Evolutionary conservation across 257 asterid genomes (phyloP).

Genomic region (Perilla frutescens): DNA sequence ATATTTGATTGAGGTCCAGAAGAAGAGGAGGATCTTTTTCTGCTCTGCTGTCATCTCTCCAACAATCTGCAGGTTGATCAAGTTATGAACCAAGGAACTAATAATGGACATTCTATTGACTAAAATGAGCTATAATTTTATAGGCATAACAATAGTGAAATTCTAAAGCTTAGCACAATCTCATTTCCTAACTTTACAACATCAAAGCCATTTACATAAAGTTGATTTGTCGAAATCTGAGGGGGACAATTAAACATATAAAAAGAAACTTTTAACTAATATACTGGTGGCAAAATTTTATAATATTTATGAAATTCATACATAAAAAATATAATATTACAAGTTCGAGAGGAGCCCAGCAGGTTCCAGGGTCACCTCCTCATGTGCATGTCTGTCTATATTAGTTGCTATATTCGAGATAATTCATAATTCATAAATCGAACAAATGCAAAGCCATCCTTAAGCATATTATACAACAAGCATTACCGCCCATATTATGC

Average conservation of each 20-base stretch:
- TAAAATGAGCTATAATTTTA: not conserved
- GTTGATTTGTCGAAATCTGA: too few species aligned
- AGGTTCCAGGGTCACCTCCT: not conserved
- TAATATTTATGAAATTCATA: not conserved
- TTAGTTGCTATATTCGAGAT: not conserved
- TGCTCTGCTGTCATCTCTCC: conserved; percentile 77
- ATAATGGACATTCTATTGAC: too few species aligned
- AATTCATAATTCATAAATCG: not conserved
- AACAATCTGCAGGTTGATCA: conserved; percentile 54
- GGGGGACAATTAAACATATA: too few species aligned
- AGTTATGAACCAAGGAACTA: not conserved
- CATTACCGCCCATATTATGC: not conserved
- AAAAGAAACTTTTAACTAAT: too few species aligned
- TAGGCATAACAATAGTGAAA: too few species aligned
- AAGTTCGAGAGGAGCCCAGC: not conserved
- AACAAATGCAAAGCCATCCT: not conserved
- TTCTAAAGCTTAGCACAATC: not conserved
- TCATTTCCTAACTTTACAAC: not conserved
- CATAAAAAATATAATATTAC: not conserved
- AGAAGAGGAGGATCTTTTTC: conserved; percentile 84
- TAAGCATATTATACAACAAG: not conserved
- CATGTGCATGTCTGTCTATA: not conserved
- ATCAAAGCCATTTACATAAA: not conserved
- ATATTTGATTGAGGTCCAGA: conserved; percentile 95
- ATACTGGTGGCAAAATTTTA: not conserved